Evolutionary conservation across 2,329 filamentous ascomycete species (phyloP).

Genomic region (Penicillium capsulatum): DNA sequence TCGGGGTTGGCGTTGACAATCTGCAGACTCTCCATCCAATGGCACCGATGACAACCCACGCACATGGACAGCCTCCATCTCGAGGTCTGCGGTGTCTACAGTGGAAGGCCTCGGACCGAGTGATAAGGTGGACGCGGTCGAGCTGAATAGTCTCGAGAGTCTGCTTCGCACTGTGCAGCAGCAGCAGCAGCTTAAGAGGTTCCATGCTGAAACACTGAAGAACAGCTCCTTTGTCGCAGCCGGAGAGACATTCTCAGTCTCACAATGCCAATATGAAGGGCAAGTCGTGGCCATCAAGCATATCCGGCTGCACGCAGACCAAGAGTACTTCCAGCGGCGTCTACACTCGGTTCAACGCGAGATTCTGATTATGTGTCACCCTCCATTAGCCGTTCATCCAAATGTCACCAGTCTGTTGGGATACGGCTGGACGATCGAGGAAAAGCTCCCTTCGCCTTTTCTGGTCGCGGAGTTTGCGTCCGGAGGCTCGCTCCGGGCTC

Average conservation of each 20-base stretch:
- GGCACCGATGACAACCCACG: constrained; percentile 6
- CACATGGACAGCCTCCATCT: constrained; percentile 9
- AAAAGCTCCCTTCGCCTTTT: constrained; percentile 17
- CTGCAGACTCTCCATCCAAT: too few species aligned
- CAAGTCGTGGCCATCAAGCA: constrained; percentile 11
- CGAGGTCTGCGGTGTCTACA: constrained; percentile 10
- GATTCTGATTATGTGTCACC: constrained; percentile 18
- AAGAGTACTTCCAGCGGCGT: constrained; percentile 10
- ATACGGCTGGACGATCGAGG: constrained; percentile 18
- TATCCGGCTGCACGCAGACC: constrained; percentile 7
- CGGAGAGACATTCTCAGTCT: constrained; percentile 12
- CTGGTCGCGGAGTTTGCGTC: constrained; percentile 23
- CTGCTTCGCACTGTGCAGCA: constrained; percentile 12
- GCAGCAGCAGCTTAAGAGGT: constrained; percentile 8
- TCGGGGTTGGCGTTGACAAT: neutral
- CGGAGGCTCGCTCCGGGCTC: constrained; percentile 15
- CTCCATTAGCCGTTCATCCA: constrained; percentile 17
- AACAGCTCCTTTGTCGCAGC: constrained; percentile 4
- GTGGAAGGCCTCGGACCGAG: constrained; percentile 11
- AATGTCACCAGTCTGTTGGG: constrained; percentile 24
- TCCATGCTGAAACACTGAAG: constrained; percentile 5
- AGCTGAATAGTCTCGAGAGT: constrained; percentile 11
- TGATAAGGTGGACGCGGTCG: constrained; percentile 6
- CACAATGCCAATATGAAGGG: constrained; percentile 8
- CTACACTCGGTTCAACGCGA: constrained; percentile 19